A percentile compares a stretch with the other conserved stretches of the same genome.
Conservation (phyloP, 495 filamentous ascomycete genomes). For the Penicillium desertorum region DNA sequence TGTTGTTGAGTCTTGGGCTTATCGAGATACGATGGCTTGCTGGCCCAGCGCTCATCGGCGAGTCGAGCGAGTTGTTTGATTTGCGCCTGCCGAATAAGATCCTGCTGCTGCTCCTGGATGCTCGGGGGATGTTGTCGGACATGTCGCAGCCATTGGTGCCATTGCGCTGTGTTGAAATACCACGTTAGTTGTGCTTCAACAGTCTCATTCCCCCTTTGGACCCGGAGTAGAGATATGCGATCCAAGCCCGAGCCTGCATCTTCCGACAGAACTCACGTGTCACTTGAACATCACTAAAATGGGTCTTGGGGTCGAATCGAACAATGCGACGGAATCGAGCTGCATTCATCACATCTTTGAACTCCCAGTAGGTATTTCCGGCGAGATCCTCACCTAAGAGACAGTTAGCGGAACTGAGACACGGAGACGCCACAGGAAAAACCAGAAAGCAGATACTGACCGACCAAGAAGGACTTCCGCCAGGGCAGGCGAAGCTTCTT, state of each 20-base stretch:
- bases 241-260: slow-evolving; percentile 1
- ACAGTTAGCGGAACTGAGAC: slow-evolving; percentile 27
- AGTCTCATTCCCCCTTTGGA: not conserved
- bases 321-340: slow-evolving; percentile 63
- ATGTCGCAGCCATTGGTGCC: slow-evolving; percentile 96
- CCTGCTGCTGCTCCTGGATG: slow-evolving; percentile 69
- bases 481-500: slow-evolving; percentile 82
- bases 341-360: slow-evolving; percentile 64
- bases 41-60: slow-evolving; percentile 84
- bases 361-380: slow-evolving; percentile 95
- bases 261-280: slow-evolving; percentile 41
- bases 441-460: slow-evolving; percentile 46
- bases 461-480: slow-evolving; percentile 77
- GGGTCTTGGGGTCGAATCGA: slow-evolving; percentile 57
- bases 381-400: slow-evolving; percentile 72
- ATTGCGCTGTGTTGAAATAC: slow-evolving; percentile 60
- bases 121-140: slow-evolving; percentile 69
- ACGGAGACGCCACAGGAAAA: slow-evolving; percentile 5
- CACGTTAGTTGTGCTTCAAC: slow-evolving; percentile 5
- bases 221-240: not conserved
- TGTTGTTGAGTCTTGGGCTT: slow-evolving; percentile 50
- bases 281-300: slow-evolving; percentile 67
- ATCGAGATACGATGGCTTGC: slow-evolving; percentile 66
- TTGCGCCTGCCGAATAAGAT: slow-evolving; percentile 63
- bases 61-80: slow-evolving; percentile 73